Evolutionary conservation across 345 rosid species (phyloP).

Genomic region (Citrus maxima): DNA sequence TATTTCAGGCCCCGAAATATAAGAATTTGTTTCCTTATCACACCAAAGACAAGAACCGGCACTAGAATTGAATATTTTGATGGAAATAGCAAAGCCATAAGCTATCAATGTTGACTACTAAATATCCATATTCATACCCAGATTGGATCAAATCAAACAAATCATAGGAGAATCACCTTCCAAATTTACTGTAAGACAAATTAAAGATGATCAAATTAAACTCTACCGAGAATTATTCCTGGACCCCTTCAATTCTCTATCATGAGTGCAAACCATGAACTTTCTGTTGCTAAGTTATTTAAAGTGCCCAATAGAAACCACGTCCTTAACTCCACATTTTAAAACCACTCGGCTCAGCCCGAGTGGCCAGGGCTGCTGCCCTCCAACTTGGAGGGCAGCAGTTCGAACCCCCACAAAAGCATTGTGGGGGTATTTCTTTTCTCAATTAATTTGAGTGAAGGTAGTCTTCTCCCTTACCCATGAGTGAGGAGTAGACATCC

Average conservation of each 20-base stretch:
- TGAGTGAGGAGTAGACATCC: too few species aligned
- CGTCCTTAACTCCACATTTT: background rate
- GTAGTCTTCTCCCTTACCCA: too few species aligned
- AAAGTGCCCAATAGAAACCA: background rate
- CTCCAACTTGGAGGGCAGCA: too few species aligned
- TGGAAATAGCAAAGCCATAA: background rate
- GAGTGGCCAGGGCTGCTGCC: too few species aligned
- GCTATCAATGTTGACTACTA: background rate
- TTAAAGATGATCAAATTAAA: background rate
- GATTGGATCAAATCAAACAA: background rate
- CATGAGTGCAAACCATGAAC: background rate
- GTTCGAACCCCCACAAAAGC: too few species aligned
- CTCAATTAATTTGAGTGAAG: too few species aligned
- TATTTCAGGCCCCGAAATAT: background rate
- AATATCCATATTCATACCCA: background rate
- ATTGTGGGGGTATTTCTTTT: too few species aligned
- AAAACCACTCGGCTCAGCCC: too few species aligned
- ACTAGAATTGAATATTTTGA: background rate
- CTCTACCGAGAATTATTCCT: background rate
- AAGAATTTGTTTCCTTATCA: background rate
- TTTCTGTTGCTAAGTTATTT: background rate
- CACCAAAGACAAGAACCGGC: background rate
- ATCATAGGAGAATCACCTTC: background rate
- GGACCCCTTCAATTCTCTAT: background rate
- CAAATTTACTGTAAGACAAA: background rate